These are phyloP conservation scores for Basipetospora chlamydospora DNA, from an alignment of 2,329 filamentous ascomycete genomes.

Conservation along the genomic window DNA sequence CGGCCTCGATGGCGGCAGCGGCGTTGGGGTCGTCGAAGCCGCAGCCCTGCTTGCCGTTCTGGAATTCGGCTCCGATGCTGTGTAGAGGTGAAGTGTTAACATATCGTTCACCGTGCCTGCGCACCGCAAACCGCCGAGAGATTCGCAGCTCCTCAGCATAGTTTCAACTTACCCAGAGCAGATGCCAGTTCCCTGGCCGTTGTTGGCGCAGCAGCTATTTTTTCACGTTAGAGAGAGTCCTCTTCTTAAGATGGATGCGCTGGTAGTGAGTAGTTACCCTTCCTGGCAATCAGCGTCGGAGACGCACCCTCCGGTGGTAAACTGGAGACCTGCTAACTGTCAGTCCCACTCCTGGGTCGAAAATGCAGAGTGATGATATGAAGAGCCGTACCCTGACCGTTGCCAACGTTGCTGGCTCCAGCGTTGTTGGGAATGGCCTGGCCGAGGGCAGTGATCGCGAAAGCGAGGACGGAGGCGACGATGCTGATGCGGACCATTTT, in stretches of 20 bases:
- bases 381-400: constrained; percentile 10
- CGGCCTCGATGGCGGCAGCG: constrained; percentile 6
- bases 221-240: constrained; percentile 6
- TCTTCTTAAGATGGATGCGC: not conserved
- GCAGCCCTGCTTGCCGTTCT: constrained; percentile 19
- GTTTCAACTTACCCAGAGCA: too few species aligned
- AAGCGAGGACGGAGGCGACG: constrained; percentile 11
- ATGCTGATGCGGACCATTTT: constrained; percentile 14
- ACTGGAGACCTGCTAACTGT: constrained; percentile 10
- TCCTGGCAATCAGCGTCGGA: constrained; percentile 13
- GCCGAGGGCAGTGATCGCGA: constrained; percentile 10
- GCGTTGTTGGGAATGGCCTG: constrained; percentile 13
- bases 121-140: too few species aligned
- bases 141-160: too few species aligned
- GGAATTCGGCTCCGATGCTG: constrained; percentile 13
- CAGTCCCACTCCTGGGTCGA: too few species aligned
- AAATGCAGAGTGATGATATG: not conserved
- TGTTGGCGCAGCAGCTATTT: constrained; percentile 14
- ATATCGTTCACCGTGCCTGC: too few species aligned
- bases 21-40: constrained; percentile 14
- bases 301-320: constrained; percentile 17
- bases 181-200: constrained; percentile 12
- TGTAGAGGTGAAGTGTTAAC: too few species aligned
- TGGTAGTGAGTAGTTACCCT: too few species aligned
- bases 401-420: constrained; percentile 14